Evolutionary conservation across 1,284 basidiomycete species (phyloP).

Genomic region (Lignosus rhinocerotis): DNA sequence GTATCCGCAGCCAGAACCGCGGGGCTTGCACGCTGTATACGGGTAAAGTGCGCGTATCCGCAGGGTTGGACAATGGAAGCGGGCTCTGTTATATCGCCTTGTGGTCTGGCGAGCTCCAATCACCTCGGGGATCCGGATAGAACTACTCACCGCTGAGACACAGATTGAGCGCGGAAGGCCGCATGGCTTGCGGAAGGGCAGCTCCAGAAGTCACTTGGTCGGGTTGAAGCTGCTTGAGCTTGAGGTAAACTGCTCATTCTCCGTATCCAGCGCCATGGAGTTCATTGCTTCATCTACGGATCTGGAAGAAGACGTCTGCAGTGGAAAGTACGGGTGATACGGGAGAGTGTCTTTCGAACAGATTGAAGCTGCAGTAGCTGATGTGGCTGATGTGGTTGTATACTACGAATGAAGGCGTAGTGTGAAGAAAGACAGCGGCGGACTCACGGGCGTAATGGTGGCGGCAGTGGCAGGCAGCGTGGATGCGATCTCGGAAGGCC

Average conservation of each 20-base stretch:
- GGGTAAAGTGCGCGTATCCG: conserved; percentile 1
- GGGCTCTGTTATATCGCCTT: neutral
- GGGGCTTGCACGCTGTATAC: neutral
- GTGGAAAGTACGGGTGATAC: neutral
- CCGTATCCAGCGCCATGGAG: neutral
- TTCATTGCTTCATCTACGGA: no score
- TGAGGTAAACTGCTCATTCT: conserved; percentile 3
- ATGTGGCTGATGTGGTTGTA: neutral
- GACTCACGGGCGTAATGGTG: neutral
- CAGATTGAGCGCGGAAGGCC: neutral
- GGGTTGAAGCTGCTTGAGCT: neutral
- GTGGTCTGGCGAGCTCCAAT: neutral
- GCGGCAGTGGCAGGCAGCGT: neutral
- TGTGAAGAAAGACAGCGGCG: neutral
- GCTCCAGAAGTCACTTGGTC: neutral
- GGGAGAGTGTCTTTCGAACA: neutral
- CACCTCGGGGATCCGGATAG: neutral
- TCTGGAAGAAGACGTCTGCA: no score
- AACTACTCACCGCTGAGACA: conserved; percentile 1
- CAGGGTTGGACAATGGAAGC: neutral
- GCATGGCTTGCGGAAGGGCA: neutral
- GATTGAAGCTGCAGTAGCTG: no score
- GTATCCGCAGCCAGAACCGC: neutral
- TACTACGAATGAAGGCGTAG: neutral
- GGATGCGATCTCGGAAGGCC: neutral